These are phyloP conservation scores for Lipomyces yarrowii DNA, from an alignment of 1,139 yeast species.

Conservation along the genomic window DNA sequence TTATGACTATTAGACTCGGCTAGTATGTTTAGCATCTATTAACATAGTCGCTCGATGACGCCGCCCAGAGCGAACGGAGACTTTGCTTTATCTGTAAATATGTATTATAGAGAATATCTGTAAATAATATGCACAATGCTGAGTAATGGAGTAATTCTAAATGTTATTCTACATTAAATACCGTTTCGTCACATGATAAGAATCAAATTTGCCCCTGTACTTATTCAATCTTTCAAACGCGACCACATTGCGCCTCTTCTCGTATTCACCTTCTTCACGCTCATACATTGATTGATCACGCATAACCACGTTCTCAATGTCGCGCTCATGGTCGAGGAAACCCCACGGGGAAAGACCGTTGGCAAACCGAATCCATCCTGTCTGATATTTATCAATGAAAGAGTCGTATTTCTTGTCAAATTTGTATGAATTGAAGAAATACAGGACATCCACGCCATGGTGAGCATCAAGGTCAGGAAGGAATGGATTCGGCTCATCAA, in stretches of 20 bases:
- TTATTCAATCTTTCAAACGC: conserved; percentile 22
- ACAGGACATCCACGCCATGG: conserved; percentile 41
- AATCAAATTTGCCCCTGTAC: conserved; percentile 27
- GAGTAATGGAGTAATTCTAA: conserved; percentile 10
- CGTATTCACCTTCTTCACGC: conserved; percentile 25
- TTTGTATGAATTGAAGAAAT: conserved; percentile 36
- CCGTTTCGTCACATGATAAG: conserved; percentile 28
- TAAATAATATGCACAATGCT: neutral
- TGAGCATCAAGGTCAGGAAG: conserved; percentile 36
- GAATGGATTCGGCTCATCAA: conserved; percentile 39
- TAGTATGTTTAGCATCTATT: neutral
- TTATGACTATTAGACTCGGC: neutral
- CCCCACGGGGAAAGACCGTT: conserved; percentile 37
- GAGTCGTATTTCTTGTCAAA: conserved; percentile 26
- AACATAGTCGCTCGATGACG: neutral
- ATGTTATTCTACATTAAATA: conserved; percentile 11
- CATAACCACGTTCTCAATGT: conserved; percentile 19
- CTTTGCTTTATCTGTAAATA: neutral
- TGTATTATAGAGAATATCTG: neutral
- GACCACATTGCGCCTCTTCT: conserved; percentile 15
- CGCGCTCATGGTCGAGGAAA: conserved; percentile 11
- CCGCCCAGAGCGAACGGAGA: neutral
- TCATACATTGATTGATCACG: conserved; percentile 16
- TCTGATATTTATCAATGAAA: conserved; percentile 34
- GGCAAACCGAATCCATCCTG: conserved; percentile 36